Base-by-base conservation (phyloP, 768 basidiomycete species). In the Tylopilus subfusipes region DNA sequence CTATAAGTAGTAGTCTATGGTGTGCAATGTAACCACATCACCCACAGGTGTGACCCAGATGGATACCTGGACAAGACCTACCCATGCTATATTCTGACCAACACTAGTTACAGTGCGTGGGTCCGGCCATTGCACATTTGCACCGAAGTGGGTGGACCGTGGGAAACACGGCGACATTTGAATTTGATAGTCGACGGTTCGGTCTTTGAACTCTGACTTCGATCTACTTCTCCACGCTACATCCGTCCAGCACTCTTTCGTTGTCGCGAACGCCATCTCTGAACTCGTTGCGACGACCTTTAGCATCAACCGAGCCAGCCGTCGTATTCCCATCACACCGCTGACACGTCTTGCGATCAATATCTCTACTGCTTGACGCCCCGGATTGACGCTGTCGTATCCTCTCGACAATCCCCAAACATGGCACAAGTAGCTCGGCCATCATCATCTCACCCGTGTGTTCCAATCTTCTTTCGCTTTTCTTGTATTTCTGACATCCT, bases 361-460 rank as follows among this genome's bases (percentile, higher is more conserved):
- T 53, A 61, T 55, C 44, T 58, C 56, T 44, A 42, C 36, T 36
- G 36, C 36, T 36, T 21, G 30, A 34, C 48, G 12, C 48, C 25
- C 33, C 44, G 43, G 48, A 63, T 57, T 54, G 38, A 50, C 60
- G 34, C 55, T 42, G 29, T 45, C 29, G 42, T 33, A 22, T 45
- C 53, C 44, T 45, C 50, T 63, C 31, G 33, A 54, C 56, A 54
- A 49, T 43, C 34, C 45, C 25, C 59, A 56, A 44, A 59, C 39
- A 70, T 70, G 69, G 70, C 69, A 5, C 69, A 71, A 71, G 54
- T 34, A 57, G 22, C 69, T 29, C 62, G 69, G 43, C 65, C 69
- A 56, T 72, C 69, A 53, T 65, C 69, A 56, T 70, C 69, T 16
- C 66, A 56, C 55, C 65, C 69, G 67, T 70, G 25, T 44, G 63